Evolutionary conservation across 2,329 filamentous ascomycete genomes (phyloP).

Genomic region (Claviceps pusilla): DNA sequence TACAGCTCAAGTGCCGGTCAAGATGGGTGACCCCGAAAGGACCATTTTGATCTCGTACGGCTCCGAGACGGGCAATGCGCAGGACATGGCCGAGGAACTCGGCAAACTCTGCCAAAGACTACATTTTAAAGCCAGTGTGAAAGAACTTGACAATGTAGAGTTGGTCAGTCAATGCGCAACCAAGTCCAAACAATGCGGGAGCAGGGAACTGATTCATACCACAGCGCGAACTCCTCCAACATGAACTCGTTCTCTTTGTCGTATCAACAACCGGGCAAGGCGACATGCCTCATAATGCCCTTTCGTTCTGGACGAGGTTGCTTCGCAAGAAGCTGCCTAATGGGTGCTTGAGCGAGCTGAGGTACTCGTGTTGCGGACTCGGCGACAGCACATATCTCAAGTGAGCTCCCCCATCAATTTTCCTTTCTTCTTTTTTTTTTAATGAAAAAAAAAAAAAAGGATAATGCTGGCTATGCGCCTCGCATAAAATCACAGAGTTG

Average conservation of each 20-base stretch:
- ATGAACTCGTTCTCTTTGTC: slow-evolving; percentile 57
- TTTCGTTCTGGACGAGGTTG: slow-evolving; percentile 71
- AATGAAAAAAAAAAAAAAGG: not conserved
- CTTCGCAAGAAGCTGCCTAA: slow-evolving; percentile 62
- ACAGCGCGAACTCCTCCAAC: slow-evolving; percentile 35
- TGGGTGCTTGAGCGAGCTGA: slow-evolving; percentile 50
- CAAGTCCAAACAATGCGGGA: not conserved
- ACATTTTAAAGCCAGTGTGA: slow-evolving; percentile 60
- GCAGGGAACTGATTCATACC: not conserved
- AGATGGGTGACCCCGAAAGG: slow-evolving; percentile 18
- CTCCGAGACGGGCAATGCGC: slow-evolving; percentile 86
- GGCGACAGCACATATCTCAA: slow-evolving; percentile 92
- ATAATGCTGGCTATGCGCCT: not conserved
- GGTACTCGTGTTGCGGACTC: slow-evolving; percentile 76
- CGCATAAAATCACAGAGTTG: not conserved
- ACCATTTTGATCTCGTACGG: slow-evolving; percentile 67
- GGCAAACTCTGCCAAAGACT: slow-evolving; percentile 60
- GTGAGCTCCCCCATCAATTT: slow-evolving; percentile 28
- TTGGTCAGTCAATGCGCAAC: slow-evolving; percentile 42
- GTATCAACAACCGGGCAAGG: slow-evolving; percentile 91
- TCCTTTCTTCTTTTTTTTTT: not conserved
- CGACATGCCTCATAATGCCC: slow-evolving; percentile 73
- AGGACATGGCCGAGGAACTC: slow-evolving; percentile 80
- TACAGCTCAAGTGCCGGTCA: not conserved
- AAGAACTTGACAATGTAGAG: slow-evolving; percentile 61